These are phyloP conservation scores for Globisporangium takayamanum DNA, from an alignment of 352 stramenopile genomes.

Conservation along the genomic window DNA sequence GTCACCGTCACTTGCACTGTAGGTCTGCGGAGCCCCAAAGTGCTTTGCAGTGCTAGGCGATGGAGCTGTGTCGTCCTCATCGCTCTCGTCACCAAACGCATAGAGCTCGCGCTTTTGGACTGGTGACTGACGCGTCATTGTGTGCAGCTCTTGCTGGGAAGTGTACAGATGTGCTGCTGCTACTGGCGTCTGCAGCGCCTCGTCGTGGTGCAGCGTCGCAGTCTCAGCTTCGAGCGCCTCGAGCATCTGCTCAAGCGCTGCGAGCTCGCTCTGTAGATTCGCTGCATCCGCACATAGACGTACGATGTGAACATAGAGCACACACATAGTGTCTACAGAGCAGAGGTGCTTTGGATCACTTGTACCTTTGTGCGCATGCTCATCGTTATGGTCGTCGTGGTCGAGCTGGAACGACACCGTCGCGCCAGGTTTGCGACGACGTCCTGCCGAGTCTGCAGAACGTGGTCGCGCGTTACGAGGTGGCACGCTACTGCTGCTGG, in stretches of 20 bases:
- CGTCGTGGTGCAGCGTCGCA: constrained; percentile 10
- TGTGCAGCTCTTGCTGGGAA: background rate
- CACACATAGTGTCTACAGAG: background rate
- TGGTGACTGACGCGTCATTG: no score
- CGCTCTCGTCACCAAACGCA: constrained; percentile 4
- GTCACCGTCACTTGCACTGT: background rate
- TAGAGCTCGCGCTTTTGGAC: background rate
- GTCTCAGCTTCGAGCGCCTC: constrained; percentile 32
- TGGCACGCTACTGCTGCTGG: constrained; percentile 9
- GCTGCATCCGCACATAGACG: background rate
- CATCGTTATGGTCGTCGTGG: constrained; percentile 1
- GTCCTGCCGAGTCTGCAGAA: constrained; percentile 4
- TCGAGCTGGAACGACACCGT: constrained; percentile 27
- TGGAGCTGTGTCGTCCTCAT: constrained; percentile 1
- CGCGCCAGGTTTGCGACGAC: constrained; percentile 16
- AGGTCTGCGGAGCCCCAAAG: background rate
- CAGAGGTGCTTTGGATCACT: background rate
- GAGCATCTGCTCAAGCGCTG: constrained; percentile 35
- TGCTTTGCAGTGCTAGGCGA: background rate
- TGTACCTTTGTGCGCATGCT: constrained; percentile 11
- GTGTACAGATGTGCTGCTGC: background rate
- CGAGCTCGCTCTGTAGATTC: constrained; percentile 28
- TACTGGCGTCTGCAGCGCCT: background rate
- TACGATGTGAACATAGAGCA: background rate
- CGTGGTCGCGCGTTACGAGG: constrained; percentile 8